These are phyloP conservation scores for Grosmannia huntii DNA, from an alignment of 2,329 filamentous ascomycete genomes.

Conservation along the genomic window DNA sequence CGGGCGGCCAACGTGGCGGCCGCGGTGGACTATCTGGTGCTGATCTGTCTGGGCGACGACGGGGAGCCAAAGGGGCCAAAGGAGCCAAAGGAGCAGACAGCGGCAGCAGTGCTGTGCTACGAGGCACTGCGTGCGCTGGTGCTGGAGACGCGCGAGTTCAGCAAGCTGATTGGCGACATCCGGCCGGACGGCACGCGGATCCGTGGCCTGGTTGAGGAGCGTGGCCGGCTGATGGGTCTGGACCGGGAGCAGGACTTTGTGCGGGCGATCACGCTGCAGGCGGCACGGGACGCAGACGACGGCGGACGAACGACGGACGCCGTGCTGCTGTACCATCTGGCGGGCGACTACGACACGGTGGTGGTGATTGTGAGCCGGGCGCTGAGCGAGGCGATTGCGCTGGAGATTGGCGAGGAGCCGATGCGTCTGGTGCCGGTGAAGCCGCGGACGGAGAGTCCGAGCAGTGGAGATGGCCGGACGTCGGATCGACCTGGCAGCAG, in stretches of 20 bases:
- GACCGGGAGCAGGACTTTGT: slow-evolving; percentile 74
- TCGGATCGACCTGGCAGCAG: slow-evolving; percentile 40
- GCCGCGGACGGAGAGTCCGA: slow-evolving; percentile 46
- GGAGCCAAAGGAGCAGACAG: slow-evolving; percentile 13
- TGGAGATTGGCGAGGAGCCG: slow-evolving; percentile 73
- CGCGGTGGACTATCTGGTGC: slow-evolving; percentile 81
- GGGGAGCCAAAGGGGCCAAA: slow-evolving; percentile 38
- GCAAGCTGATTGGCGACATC: slow-evolving; percentile 85
- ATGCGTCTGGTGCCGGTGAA: slow-evolving; percentile 70
- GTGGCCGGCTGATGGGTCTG: slow-evolving; percentile 68
- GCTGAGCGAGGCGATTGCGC: slow-evolving; percentile 75
- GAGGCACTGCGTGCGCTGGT: slow-evolving; percentile 88
- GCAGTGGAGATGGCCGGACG: no score
- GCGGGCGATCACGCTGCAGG: slow-evolving; percentile 82
- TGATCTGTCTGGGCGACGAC: slow-evolving; percentile 88
- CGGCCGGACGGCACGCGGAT: slow-evolving; percentile 74
- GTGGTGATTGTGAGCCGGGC: slow-evolving; percentile 79
- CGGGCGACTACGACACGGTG: slow-evolving; percentile 92
- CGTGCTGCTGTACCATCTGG: slow-evolving; percentile 85
- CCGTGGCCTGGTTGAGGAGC: slow-evolving; percentile 75
- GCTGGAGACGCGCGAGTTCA: slow-evolving; percentile 93
- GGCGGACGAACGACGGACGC: slow-evolving; percentile 89
- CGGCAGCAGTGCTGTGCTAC: slow-evolving; percentile 72
- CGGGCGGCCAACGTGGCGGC: slow-evolving; percentile 77
- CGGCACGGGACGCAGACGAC: slow-evolving; percentile 85